Conservation (phyloP, 371 early-diverging fungal genomes). For the Capillidium heterosporum region DNA sequence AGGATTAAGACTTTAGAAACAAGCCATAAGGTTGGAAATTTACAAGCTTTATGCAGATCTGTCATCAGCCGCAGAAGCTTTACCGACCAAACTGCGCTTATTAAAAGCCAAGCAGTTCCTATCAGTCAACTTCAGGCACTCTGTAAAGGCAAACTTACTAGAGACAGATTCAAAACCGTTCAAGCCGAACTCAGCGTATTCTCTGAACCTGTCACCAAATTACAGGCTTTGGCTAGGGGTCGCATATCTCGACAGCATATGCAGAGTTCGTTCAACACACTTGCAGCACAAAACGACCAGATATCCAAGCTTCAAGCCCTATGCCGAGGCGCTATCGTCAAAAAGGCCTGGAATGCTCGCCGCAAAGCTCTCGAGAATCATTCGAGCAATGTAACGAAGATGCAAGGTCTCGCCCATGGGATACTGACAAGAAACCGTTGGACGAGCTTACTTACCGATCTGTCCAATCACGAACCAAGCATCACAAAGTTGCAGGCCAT, state of each 20-base stretch:
- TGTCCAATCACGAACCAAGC: background rate
- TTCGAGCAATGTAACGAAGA: background rate
- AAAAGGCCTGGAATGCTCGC: constrained; percentile 20
- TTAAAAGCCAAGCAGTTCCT: background rate
- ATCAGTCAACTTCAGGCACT: background rate
- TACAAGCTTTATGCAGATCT: background rate
- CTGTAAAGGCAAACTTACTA: background rate
- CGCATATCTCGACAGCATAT: constrained; percentile 29
- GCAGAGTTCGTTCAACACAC: constrained; percentile 20
- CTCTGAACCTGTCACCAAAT: constrained; percentile 15
- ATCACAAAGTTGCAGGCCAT: constrained; percentile 3
- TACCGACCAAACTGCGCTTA: background rate
- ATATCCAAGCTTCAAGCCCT: constrained; percentile 39
- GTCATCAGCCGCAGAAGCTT: background rate
- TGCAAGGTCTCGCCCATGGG: constrained; percentile 1
- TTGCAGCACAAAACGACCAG: constrained; percentile 14
- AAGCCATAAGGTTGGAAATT: background rate
- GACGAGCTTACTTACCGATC: background rate
- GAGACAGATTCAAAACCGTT: background rate
- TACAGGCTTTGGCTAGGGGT: constrained; percentile 38
- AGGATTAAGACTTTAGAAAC: background rate
- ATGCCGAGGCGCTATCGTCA: constrained; percentile 31
- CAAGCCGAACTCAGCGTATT: background rate
- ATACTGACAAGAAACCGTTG: constrained; percentile 1
- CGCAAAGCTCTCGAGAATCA: constrained; percentile 10